phyloP scores from a whole-genome alignment of 208 protist genomes.

The Leishmania tropica region DNA sequence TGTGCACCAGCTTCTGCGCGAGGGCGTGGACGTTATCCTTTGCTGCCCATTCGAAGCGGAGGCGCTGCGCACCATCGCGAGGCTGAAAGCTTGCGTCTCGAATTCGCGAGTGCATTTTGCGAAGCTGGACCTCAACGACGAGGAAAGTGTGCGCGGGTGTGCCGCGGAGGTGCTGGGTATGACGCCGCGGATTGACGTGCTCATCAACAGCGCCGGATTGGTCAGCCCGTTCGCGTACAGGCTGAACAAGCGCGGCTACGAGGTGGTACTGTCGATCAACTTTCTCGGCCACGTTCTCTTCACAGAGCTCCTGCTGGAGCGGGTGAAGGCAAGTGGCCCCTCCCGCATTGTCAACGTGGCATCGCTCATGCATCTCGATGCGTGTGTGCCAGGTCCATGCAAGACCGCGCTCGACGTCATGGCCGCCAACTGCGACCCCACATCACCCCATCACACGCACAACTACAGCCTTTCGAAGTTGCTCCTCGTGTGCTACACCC shows the following conservation, averaged over 20 bases:
- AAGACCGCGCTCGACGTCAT: constrained; percentile 36
- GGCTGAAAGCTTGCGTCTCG: constrained; percentile 3
- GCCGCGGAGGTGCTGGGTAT: constrained; percentile 27
- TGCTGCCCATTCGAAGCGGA: constrained; percentile 46
- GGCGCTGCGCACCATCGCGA: constrained; percentile 34
- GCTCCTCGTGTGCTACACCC: constrained; percentile 57
- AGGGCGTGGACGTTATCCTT: constrained; percentile 40
- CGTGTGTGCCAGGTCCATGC: constrained; percentile 40
- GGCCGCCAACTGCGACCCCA: constrained; percentile 39
- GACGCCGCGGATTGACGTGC: constrained; percentile 51
- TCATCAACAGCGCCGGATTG: constrained; percentile 64
- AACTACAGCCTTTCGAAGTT: constrained; percentile 67
- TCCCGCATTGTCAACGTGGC: constrained; percentile 58
- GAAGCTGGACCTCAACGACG: constrained; percentile 46
- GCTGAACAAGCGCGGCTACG: constrained; percentile 43
- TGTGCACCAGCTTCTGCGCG: constrained; percentile 37
- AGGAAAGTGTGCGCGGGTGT: constrained; percentile 35
- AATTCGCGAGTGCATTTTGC: constrained; percentile 22
- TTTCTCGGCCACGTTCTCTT: constrained; percentile 52
- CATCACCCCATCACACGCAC: constrained; percentile 30
- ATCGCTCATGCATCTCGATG: constrained; percentile 51
- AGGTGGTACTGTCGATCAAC: constrained; percentile 61
- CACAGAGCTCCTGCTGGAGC: constrained; percentile 49
- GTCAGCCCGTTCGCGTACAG: constrained; percentile 15
- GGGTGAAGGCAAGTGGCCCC: constrained; percentile 27